These are phyloP conservation scores for Arthrobotrys iridis DNA, from an alignment of 2,329 filamentous ascomycete genomes.

Conservation along the genomic window DNA sequence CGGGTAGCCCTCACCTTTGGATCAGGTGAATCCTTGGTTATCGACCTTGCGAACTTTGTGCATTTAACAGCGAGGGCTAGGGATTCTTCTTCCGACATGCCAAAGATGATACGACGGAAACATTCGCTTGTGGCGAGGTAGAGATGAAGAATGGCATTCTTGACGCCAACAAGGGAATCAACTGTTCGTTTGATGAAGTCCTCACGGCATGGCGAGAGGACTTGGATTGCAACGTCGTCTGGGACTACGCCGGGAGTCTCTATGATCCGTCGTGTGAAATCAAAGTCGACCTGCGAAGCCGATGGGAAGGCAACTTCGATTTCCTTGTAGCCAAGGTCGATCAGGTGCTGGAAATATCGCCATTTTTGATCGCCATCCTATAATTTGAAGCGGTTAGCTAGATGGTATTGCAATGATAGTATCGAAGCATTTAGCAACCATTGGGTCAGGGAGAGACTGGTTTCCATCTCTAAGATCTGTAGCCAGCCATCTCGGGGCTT, in stretches of 20 bases:
- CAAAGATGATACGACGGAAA: conserved; percentile 91
- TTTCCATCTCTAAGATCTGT: conserved; percentile 92
- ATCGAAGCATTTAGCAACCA: conserved; percentile 69
- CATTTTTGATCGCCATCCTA: conserved; percentile 95
- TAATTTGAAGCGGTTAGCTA: conserved; percentile 38
- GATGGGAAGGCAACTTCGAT: conserved; percentile 97
- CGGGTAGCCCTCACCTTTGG: conserved; percentile 67
- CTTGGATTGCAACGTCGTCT: conserved; percentile 90
- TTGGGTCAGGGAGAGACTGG: conserved; percentile 90
- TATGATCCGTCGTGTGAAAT: conserved; percentile 87
- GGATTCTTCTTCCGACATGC: conserved; percentile 82
- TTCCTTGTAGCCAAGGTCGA: conserved; percentile 93
- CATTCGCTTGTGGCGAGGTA: conserved; percentile 97
- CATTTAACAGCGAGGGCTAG: conserved; percentile 85
- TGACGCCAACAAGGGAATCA: conserved; percentile 85
- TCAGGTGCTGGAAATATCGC: conserved; percentile 93
- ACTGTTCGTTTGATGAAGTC: conserved; percentile 91
- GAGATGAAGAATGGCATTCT: conserved; percentile 93
- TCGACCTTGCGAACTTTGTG: conserved; percentile 82
- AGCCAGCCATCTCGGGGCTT: conserved; percentile 88
- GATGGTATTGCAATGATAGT: not conserved
- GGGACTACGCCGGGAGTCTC: conserved; percentile 84
- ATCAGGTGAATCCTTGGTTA: conserved; percentile 81
- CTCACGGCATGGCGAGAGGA: conserved; percentile 88
- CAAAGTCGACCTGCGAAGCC: conserved; percentile 92